Base-by-base conservation (phyloP, 129 eudicot species). In the Artemisia argyi region DNA sequence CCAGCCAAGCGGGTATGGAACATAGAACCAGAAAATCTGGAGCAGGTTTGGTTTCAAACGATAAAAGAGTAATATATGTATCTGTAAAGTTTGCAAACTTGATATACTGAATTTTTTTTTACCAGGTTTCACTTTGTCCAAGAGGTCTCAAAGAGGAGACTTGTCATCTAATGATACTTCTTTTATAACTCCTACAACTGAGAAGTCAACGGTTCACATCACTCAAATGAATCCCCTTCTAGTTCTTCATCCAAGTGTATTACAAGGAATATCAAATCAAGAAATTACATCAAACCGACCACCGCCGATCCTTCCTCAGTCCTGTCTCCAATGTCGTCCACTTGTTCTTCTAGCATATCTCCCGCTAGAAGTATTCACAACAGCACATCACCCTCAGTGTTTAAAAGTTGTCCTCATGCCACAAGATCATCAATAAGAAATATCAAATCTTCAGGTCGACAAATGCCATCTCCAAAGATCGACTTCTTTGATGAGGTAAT, bases 311-410 rank as follows among this genome's bases (percentile, higher is more conserved):
- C 66, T 61, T 12, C 42, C 46, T 64, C 69, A 9, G 53, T 64
- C 53, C 51, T 39, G 42, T 64, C 53, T 39, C 69, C 69, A 15
- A 39, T 64, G 51, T 64, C 69, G 7, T 42, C 69, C 11, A 17
- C 69, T n/a, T 9, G 69, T n/a, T 64, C 69, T 16, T 64, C 69
- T 64, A 64, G 53, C 51, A 35, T 14, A 42, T 64, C 52, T 39
- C 49, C 53, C 39, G 22, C 28, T 64, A 39, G 26, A 15, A 12
- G 6, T 42, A 15, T 61, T 28, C 42, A 61, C 18, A 61, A 30
- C 6, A 48, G 47, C 66, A 30, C 32, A 28, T 28, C 11, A 4
- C 15, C 66, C 30, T 11, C 52, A 17, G 19, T 10, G 39, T 64
- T 64, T 64, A 26, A 39, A 14, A 42, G 9, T 35, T 30, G 57